Evolutionary conservation across 225 moss, liverwort and hornwort species (phyloP), one percentile per base, ranked within the genome.

Genomic region (Antitrichia curtipendula): DNA sequence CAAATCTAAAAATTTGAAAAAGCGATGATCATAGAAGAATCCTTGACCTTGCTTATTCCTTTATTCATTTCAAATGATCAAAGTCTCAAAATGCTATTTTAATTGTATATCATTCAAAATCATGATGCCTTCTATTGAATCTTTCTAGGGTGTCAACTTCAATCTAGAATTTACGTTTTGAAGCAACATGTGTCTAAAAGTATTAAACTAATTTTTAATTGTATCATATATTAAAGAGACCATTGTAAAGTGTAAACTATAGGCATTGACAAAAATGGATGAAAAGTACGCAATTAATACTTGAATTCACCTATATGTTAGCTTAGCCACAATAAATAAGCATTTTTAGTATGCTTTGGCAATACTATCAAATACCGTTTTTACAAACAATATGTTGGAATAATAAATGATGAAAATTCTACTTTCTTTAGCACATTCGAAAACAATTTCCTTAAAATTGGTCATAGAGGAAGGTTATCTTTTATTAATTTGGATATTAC

Each of bases 391-490:
- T 14, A 31, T 31, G 2, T 31, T 31, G 1, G 12, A 74, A 74
- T 19, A 31, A 7, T 32, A 32, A 32, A 49, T 20, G 32, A 7
- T 49, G 2, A 32, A 2, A 74, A 16, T 0, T 31, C 1, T 49
- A 12, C 7, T 16, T 21, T 12, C 1, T 32, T 50, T 12, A 20
- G 2, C 0, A 4, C 1, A 19, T 0, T 47, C 6, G 6, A 0
- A 47, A 29, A 73, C 6, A 32, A 74, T 49, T 47, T 20, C 1
- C 0, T 73, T 19, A 31, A 10, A 73, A 18, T 47, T 73, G 4
- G 2, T 31, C 4, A 18, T 11, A 29, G 7, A 11, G 0, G 11
- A 43, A 4, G 2, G 11, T 12, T 29, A 31, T 18, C 2, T 72
- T 72, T 10, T 17, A 72, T 28, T 45, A 16, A 29, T 45, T 45